Percentiles rank a stretch among this genome's conserved stretches.
phyloP scores from a whole-genome alignment of 2,329 filamentous ascomycete species.

The Aspergillus jensenii region DNA sequence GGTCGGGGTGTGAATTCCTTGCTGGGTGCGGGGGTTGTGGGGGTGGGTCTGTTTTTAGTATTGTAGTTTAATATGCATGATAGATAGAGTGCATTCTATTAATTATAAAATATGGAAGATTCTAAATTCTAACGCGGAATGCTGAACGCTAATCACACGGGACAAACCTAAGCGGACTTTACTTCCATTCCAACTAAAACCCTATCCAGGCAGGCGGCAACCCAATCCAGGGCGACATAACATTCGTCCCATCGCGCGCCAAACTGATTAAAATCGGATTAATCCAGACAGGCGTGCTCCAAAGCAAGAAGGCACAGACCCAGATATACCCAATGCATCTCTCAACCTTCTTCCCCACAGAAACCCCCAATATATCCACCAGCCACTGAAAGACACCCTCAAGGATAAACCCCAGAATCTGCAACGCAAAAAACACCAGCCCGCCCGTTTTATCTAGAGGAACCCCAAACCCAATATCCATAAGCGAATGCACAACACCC shows the following conservation, averaged over 20 bases:
- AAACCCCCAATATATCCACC: background rate
- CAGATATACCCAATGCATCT: conserved; percentile 16
- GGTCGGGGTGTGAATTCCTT: background rate
- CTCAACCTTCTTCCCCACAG: background rate
- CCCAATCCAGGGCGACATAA: conserved; percentile 18
- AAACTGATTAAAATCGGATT: conserved; percentile 19
- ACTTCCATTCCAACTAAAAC: background rate
- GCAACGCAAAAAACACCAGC: conserved; percentile 20
- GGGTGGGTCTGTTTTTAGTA: background rate
- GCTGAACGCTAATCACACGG: background rate
- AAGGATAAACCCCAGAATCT: conserved; percentile 12
- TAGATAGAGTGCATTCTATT: background rate
- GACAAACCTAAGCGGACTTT: background rate
- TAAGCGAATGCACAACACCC: conserved; percentile 16
- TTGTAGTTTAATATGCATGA: background rate
- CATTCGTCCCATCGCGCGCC: conserved; percentile 12
- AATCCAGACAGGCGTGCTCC: conserved; percentile 19
- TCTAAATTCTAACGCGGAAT: background rate
- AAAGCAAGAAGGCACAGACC: conserved; percentile 17
- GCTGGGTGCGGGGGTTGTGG: conserved; percentile 2
- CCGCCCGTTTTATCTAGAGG: conserved; percentile 10
- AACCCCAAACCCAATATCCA: conserved; percentile 21
- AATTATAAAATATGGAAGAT: background rate
- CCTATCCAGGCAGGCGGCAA: background rate
- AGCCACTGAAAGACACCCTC: conserved; percentile 1